phyloP scores from a whole-genome alignment of 345 rosid species.

The Acer saccharum region DNA sequence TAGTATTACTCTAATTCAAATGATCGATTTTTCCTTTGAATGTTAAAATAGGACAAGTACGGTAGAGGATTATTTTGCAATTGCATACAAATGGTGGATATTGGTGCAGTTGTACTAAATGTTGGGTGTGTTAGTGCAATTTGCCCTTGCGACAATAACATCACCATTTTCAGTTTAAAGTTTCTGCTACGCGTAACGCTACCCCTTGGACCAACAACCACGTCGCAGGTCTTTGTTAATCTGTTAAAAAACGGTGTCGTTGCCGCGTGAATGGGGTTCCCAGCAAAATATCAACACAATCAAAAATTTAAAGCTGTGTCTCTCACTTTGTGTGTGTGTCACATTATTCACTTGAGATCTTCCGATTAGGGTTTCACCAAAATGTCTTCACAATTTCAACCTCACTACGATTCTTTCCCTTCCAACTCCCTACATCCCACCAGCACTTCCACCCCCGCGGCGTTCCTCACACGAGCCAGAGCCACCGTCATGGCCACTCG shows the following conservation, averaged over 20 bases:
- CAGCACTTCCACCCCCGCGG: not conserved
- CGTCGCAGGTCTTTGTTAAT: not conserved
- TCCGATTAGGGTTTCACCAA: conserved; percentile 8
- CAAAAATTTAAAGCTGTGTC: not conserved
- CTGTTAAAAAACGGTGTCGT: not conserved
- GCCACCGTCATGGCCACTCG: conserved; percentile 43
- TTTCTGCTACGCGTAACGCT: not conserved
- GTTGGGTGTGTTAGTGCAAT: too few species aligned
- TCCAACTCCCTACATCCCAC: conserved; percentile 7
- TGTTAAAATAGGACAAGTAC: too few species aligned
- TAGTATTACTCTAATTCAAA: too few species aligned
- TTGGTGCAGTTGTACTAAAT: too few species aligned
- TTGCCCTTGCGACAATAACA: not conserved
- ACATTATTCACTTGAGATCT: not conserved
- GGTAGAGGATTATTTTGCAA: too few species aligned
- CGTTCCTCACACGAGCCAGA: not conserved
- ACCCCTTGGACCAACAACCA: not conserved
- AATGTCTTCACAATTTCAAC: conserved; percentile 28
- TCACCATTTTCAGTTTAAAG: not conserved
- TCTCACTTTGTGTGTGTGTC: not conserved
- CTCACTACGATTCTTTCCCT: conserved; percentile 22
- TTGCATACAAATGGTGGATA: too few species aligned
- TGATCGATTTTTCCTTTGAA: too few species aligned
- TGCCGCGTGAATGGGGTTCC: not conserved
- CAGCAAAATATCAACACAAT: not conserved